Conservation (phyloP, 331 rosid species). For the Quercus lobata region DNA sequence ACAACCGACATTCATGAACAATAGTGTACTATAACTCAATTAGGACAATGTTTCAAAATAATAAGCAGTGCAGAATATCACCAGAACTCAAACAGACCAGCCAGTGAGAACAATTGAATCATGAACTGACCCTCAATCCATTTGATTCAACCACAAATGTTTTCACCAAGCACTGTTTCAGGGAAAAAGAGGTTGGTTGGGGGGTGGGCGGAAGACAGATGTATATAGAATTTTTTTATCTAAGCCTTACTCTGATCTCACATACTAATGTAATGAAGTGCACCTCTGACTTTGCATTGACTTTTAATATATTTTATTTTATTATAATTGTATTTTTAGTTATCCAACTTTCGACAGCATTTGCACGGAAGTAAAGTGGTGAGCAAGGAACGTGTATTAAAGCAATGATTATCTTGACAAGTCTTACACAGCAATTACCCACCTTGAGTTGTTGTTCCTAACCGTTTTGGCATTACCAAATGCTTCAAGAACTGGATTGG, state of each 20-base stretch:
- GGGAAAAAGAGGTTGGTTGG: neutral
- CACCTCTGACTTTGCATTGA: neutral
- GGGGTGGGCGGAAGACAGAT: neutral
- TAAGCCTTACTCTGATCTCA: neutral
- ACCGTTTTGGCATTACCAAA: conserved; percentile 98
- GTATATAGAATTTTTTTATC: neutral
- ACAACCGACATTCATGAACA: neutral
- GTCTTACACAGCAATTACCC: conserved; percentile 21
- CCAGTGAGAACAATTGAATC: neutral
- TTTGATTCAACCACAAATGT: neutral
- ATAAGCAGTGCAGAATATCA: conserved; percentile 12
- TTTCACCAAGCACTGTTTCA: neutral
- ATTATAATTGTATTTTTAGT: neutral
- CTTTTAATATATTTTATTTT: neutral
- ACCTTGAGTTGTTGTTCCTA: conserved; percentile 97
- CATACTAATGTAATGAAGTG: neutral
- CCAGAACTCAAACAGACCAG: conserved; percentile 14
- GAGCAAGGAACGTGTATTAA: neutral
- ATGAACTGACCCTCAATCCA: neutral
- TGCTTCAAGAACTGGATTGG: conserved; percentile 99
- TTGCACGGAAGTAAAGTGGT: neutral
- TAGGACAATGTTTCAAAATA: conserved; percentile 5
- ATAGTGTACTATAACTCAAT: neutral
- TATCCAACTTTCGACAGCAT: neutral
- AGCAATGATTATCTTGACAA: neutral